Percentiles rank a stretch among this genome's conserved stretches.
Evolutionary conservation across 768 basidiomycete species (phyloP).

Genomic region (Cystoderma amianthinum): DNA sequence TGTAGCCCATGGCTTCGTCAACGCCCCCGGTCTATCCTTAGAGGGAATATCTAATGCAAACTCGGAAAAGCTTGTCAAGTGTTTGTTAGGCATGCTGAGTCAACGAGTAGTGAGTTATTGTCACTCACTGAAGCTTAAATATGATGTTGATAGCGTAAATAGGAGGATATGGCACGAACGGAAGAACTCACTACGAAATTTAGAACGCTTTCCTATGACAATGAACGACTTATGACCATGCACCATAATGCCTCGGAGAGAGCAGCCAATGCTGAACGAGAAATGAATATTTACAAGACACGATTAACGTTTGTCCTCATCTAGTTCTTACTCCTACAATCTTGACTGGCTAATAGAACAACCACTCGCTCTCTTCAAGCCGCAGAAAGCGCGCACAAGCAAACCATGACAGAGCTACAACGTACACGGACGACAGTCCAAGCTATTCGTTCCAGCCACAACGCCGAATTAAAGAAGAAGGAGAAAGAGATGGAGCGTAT

Average conservation of each 20-base stretch:
- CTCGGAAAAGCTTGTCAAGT: constrained; percentile 58
- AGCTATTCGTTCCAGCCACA: constrained; percentile 59
- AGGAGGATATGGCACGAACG: constrained; percentile 72
- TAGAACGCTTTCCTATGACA: constrained; percentile 73
- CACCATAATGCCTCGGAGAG: constrained; percentile 51
- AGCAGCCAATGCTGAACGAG: constrained; percentile 71
- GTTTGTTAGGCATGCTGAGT: constrained; percentile 67
- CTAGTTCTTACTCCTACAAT: not conserved
- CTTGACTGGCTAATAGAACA: constrained; percentile 26
- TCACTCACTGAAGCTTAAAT: not conserved
- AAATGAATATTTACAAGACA: constrained; percentile 66
- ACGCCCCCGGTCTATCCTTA: constrained; percentile 57
- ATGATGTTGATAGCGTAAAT: constrained; percentile 3
- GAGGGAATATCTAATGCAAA: constrained; percentile 55
- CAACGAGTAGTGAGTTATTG: constrained; percentile 62
- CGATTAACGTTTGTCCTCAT: constrained; percentile 58
- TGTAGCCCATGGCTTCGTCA: constrained; percentile 71
- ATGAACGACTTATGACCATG: constrained; percentile 68
- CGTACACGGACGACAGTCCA: constrained; percentile 66
- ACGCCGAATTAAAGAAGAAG: constrained; percentile 70
- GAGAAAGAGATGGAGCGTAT: constrained; percentile 77
- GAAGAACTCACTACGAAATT: constrained; percentile 72
- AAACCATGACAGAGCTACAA: constrained; percentile 63
- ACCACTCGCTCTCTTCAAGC: constrained; percentile 47
- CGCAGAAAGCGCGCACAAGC: constrained; percentile 62